phyloP scores from a whole-genome alignment of 2,329 filamentous ascomycete genomes.

The Trichoderma sp. region DNA sequence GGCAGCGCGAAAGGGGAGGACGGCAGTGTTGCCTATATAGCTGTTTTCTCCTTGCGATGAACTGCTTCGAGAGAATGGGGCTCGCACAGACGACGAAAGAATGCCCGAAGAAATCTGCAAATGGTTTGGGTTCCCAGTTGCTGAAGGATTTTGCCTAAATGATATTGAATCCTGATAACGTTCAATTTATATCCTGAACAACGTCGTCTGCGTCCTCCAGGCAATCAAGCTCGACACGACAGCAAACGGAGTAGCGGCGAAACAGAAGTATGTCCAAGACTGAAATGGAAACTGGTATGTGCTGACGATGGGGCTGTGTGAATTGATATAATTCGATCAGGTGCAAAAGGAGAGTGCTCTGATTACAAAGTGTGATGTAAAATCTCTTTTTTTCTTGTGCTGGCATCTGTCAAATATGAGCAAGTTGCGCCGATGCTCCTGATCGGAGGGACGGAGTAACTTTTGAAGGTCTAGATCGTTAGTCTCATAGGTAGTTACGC shows the following conservation, averaged over 20 bases:
- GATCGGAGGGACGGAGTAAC: slow-evolving; percentile 13
- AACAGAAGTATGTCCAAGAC: neutral
- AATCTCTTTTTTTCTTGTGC: neutral
- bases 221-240: neutral
- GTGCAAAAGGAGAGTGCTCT: neutral
- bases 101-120: neutral
- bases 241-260: neutral
- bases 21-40: neutral
- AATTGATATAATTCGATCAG: neutral
- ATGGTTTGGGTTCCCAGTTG: neutral
- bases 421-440: slow-evolving; percentile 9
- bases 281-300: neutral
- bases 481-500: neutral
- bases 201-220: neutral
- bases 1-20: neutral
- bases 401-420: neutral
- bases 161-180: neutral
- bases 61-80: neutral
- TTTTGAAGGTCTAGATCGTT: neutral
- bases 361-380: neutral
- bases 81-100: neutral
- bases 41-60: neutral
- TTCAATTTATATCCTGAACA: neutral
- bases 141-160: neutral
- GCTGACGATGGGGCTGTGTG: neutral